phyloP scores from a whole-genome alignment of 2,329 filamentous ascomycete genomes.

The Ceratocystis albifundus region DNA sequence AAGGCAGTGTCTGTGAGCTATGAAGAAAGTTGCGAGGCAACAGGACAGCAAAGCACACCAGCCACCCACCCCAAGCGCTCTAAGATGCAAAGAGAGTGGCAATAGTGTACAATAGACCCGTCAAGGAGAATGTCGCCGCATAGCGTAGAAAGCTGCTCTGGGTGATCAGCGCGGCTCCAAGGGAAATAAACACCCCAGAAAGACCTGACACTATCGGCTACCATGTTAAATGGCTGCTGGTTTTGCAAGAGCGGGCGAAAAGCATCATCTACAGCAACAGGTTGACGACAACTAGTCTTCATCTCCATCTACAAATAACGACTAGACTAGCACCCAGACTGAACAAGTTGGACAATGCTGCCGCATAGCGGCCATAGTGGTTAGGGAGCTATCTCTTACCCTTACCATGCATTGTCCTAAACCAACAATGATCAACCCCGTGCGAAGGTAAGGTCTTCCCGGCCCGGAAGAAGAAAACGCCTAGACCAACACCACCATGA shows the following conservation, averaged over 20 bases:
- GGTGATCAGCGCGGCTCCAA: slow-evolving; percentile 68
- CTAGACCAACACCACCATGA: slow-evolving; percentile 69
- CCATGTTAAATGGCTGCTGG: slow-evolving; percentile 44
- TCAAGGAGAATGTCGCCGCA: slow-evolving; percentile 64
- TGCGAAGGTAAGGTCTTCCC: slow-evolving; percentile 43
- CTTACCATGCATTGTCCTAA: slow-evolving; percentile 81
- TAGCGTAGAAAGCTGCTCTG: slow-evolving; percentile 54
- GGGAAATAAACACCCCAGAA: slow-evolving; percentile 74
- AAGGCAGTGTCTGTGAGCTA: slow-evolving; percentile 56
- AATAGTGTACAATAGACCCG: slow-evolving; percentile 80
- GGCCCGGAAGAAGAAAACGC: slow-evolving; percentile 53
- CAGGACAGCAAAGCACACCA: slow-evolving; percentile 69
- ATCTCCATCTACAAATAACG: slow-evolving; percentile 55
- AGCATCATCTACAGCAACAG: slow-evolving; percentile 63
- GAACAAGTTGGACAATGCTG: too few species aligned
- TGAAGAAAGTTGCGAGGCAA: slow-evolving; percentile 58
- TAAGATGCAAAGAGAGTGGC: slow-evolving; percentile 76
- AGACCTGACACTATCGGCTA: slow-evolving; percentile 75
- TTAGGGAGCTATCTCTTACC: slow-evolving; percentile 37
- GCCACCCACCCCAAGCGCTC: slow-evolving; percentile 62
- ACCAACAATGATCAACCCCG: slow-evolving; percentile 70
- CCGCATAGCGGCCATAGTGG: too few species aligned
- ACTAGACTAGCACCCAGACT: slow-evolving; percentile 55
- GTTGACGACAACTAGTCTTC: slow-evolving; percentile 63
- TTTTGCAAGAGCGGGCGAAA: slow-evolving; percentile 57